phyloP scores from a whole-genome alignment of 2,329 filamentous ascomycete genomes.

The Sordariomycetes sp. region DNA sequence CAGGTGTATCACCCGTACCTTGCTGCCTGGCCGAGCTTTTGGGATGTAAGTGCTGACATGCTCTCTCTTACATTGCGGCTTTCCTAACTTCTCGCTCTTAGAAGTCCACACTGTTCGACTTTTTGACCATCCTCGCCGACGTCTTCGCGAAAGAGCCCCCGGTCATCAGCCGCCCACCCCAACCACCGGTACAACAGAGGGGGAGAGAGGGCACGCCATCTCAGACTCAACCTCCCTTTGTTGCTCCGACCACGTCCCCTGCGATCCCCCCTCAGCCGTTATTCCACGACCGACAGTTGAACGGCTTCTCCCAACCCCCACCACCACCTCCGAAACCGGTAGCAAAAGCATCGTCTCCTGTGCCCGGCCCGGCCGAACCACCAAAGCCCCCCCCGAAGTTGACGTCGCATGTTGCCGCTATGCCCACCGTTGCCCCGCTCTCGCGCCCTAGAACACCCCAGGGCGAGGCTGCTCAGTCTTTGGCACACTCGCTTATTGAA shows the following conservation, averaged over 20 bases:
- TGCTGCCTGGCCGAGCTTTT: slow-evolving; percentile 76
- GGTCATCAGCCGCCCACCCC: slow-evolving; percentile 50
- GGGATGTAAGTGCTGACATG: slow-evolving; percentile 56
- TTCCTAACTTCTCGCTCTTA: slow-evolving; percentile 16
- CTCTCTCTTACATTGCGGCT: no score
- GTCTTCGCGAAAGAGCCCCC: slow-evolving; percentile 93
- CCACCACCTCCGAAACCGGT: slow-evolving; percentile 2
- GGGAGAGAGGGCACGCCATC: slow-evolving; percentile 11
- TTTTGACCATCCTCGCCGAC: slow-evolving; percentile 68
- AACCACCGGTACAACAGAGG: slow-evolving; percentile 9
- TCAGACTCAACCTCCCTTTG: not conserved
- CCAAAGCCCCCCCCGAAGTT: slow-evolving; percentile 5
- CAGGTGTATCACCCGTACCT: slow-evolving; percentile 93
- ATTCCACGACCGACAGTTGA: slow-evolving; percentile 33
- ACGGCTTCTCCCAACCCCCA: slow-evolving; percentile 13
- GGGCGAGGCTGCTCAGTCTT: not conserved
- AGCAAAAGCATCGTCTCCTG: slow-evolving; percentile 11
- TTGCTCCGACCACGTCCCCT: slow-evolving; percentile 57
- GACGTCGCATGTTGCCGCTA: not conserved
- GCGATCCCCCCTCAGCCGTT: slow-evolving; percentile 48
- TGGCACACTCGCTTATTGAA: not conserved
- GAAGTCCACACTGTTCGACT: slow-evolving; percentile 77
- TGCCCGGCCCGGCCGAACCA: slow-evolving; percentile 14
- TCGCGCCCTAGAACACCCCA: not conserved
- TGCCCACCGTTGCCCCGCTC: slow-evolving; percentile 1